Evolutionary conservation across 768 basidiomycete genomes (phyloP).

Genomic region (Podaxis sp.): DNA sequence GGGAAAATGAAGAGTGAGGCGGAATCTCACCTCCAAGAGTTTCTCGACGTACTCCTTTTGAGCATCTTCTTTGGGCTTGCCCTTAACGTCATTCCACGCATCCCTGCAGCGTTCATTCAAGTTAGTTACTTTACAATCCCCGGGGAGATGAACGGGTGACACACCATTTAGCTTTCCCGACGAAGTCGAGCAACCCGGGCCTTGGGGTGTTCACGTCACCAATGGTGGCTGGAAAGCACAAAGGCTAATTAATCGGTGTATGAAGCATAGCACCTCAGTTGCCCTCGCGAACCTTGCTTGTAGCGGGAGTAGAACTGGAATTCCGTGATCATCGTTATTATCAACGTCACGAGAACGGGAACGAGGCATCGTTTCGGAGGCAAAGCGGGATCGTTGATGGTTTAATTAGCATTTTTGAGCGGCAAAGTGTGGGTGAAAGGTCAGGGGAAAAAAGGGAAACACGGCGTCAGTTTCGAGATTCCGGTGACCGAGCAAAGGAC

Average conservation of each 20-base stretch:
- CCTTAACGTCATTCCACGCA: slow-evolving; percentile 81
- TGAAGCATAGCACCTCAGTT: too few relatives aligned
- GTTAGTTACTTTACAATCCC: neutral
- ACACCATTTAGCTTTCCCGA: slow-evolving; percentile 89
- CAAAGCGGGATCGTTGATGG: neutral
- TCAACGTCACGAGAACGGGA: neutral
- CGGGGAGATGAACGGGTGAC: slow-evolving; percentile 13
- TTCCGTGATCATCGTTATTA: neutral
- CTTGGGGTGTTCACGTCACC: slow-evolving; percentile 68
- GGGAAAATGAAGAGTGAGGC: neutral
- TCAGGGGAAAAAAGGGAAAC: neutral
- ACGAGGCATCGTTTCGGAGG: slow-evolving; percentile 4
- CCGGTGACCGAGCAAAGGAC: slow-evolving; percentile 15
- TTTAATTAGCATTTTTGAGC: too few relatives aligned
- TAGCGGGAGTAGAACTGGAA: slow-evolving; percentile 89
- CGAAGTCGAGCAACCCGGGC: slow-evolving; percentile 83
- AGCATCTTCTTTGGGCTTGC: slow-evolving; percentile 71
- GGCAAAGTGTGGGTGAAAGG: neutral
- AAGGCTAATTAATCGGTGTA: too few relatives aligned
- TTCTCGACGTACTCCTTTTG: slow-evolving; percentile 71
- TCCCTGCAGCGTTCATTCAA: slow-evolving; percentile 51
- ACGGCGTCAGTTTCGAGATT: slow-evolving; percentile 1
- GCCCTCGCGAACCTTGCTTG: slow-evolving; percentile 74
- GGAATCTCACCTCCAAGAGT: slow-evolving; percentile 59
- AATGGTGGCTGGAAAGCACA: slow-evolving; percentile 50